phyloP scores from a whole-genome alignment of 1,284 basidiomycete species.

The Fomitopsis pinicola region DNA sequence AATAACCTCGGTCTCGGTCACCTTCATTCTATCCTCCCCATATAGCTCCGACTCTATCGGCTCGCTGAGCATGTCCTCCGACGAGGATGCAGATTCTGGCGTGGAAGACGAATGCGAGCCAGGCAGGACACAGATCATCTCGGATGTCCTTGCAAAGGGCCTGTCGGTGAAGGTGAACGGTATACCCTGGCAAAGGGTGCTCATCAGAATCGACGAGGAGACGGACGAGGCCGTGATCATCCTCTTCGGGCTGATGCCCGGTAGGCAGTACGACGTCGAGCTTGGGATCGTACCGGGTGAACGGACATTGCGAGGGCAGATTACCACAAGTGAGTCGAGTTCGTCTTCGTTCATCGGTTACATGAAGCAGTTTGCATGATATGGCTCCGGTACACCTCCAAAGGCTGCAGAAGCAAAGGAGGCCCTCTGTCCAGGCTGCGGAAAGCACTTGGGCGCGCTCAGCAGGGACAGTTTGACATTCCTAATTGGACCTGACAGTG shows the following conservation, averaged over 20 bases:
- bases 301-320: conserved; percentile 47
- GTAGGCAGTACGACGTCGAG: conserved; percentile 76
- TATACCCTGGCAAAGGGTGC: conserved; percentile 67
- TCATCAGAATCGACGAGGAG: conserved; percentile 72
- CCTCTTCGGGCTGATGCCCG: conserved; percentile 75
- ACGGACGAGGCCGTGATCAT: conserved; percentile 77
- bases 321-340: conserved; percentile 48
- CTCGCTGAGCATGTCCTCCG: conserved; percentile 38
- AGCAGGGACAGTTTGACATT: too few relatives aligned
- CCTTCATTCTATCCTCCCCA: conserved; percentile 64
- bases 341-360: conserved; percentile 8
- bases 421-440: too few relatives aligned
- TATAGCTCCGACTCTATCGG: conserved; percentile 34
- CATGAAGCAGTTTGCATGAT: neutral
- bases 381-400: too few relatives aligned
- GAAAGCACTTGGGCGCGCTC: too few relatives aligned
- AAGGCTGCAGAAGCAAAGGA: too few relatives aligned
- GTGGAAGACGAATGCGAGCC: conserved; percentile 27
- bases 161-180: conserved; percentile 75
- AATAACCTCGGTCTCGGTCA: conserved; percentile 77
- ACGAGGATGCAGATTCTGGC: conserved; percentile 37
- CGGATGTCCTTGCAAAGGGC: conserved; percentile 66
- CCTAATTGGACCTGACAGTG: neutral
- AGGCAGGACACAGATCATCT: conserved; percentile 41
- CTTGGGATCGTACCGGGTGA: conserved; percentile 65